phyloP scores from a whole-genome alignment of 345 rosid genomes.

The Bretschneidera sinensis region DNA sequence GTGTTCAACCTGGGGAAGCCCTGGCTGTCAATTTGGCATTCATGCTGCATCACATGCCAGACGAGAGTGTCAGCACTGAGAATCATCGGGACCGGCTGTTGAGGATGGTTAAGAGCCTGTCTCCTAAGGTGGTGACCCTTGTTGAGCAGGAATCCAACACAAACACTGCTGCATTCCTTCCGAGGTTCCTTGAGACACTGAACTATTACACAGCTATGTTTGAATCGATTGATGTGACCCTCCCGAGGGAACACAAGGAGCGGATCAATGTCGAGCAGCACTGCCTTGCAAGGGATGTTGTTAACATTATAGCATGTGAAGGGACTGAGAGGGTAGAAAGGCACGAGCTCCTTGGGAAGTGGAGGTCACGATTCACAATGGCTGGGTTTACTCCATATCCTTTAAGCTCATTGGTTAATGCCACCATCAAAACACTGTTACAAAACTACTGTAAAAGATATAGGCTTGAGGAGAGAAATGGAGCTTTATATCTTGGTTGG shows the following conservation, averaged over 20 bases:
- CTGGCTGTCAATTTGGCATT: constrained; percentile 84
- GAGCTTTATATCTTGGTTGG: constrained; percentile 86
- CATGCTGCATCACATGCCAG: constrained; percentile 80
- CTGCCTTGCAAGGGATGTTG: constrained; percentile 81
- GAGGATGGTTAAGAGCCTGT: constrained; percentile 63
- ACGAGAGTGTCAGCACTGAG: constrained; percentile 79
- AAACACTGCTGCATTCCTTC: constrained; percentile 78
- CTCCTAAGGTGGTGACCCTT: constrained; percentile 86
- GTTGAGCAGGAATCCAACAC: constrained; percentile 94
- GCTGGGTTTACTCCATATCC: constrained; percentile 77
- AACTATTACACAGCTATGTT: constrained; percentile 81
- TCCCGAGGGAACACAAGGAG: constrained; percentile 67
- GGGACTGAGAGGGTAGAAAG: constrained; percentile 82
- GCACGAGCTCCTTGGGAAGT: constrained; percentile 80
- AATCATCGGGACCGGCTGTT: constrained; percentile 70
- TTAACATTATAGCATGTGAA: constrained; percentile 87
- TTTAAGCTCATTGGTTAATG: constrained; percentile 68
- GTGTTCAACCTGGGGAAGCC: constrained; percentile 54
- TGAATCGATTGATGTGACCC: constrained; percentile 77
- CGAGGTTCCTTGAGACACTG: constrained; percentile 70
- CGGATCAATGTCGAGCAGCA: constrained; percentile 87
- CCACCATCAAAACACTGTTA: constrained; percentile 61
- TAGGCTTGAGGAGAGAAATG: constrained; percentile 72
- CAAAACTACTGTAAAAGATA: constrained; percentile 54
- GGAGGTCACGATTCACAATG: constrained; percentile 78